phyloP scores from a whole-genome alignment of 2,329 filamentous ascomycete genomes.

The Rasamsonia emersonii region DNA sequence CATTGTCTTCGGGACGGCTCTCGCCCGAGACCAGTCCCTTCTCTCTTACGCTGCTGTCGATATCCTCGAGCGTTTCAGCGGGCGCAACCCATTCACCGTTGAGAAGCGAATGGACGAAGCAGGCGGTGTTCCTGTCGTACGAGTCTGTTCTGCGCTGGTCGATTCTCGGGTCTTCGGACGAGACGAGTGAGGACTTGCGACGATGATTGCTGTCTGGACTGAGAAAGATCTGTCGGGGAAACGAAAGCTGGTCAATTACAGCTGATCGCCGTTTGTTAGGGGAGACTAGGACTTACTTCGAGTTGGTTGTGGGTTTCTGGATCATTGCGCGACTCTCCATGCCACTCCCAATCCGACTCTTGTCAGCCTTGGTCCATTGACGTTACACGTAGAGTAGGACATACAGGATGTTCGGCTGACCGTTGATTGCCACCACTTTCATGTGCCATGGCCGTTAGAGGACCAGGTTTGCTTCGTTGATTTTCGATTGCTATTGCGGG shows the following conservation, averaged over 20 bases:
- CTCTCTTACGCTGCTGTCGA: conserved; percentile 4
- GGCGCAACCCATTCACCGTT: conserved; percentile 26
- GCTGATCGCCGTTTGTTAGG: conserved; percentile 1
- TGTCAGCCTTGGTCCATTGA: no score
- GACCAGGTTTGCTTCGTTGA: no score
- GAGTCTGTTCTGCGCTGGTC: conserved; percentile 26
- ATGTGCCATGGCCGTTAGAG: no score
- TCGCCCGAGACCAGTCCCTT: background rate
- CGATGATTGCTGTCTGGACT: conserved; percentile 44
- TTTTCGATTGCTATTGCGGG: no score
- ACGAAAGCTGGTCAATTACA: conserved; percentile 2
- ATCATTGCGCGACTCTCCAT: conserved; percentile 26
- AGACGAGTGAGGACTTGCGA: conserved; percentile 53
- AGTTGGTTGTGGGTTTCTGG: conserved; percentile 25
- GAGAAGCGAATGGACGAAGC: conserved; percentile 54
- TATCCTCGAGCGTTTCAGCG: conserved; percentile 6
- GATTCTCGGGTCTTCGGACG: conserved; percentile 31
- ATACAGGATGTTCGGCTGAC: no score
- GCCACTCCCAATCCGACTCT: no score
- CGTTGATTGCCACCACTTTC: no score
- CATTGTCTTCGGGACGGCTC: no score
- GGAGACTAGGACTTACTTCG: conserved; percentile 20
- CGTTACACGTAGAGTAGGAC: no score
- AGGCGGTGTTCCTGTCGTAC: conserved; percentile 40
- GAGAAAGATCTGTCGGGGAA: conserved; percentile 45